These are phyloP conservation scores for Magnaporthales sp. DNA, from an alignment of 2,329 filamentous ascomycete genomes.

Conservation along the genomic window DNA sequence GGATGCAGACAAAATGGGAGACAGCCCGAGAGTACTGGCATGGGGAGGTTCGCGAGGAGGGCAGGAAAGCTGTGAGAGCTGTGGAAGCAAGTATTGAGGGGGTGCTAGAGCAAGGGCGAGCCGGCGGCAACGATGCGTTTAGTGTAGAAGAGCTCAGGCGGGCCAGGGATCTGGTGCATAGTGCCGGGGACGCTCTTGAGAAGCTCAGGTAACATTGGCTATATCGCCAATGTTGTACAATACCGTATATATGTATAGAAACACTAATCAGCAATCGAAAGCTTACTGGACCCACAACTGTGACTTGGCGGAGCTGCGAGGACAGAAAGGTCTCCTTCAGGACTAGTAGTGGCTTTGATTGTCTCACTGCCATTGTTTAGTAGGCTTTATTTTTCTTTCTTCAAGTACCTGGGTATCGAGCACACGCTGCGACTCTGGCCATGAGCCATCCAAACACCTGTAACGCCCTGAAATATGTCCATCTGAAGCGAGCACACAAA, in stretches of 20 bases:
- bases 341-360: background rate
- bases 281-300: background rate
- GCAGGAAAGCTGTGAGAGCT: conserved; percentile 50
- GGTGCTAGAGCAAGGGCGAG: conserved; percentile 29
- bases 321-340: background rate
- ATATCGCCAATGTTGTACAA: background rate
- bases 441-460: background rate
- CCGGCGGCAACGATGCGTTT: conserved; percentile 9
- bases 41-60: conserved; percentile 57
- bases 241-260: background rate
- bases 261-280: background rate
- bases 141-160: conserved; percentile 23
- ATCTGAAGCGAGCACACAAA: background rate
- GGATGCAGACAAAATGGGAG: conserved; percentile 57
- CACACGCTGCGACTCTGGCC: background rate
- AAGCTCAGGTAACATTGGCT: conserved; percentile 21
- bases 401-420: background rate
- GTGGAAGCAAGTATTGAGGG: conserved; percentile 44
- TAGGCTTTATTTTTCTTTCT: background rate
- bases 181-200: conserved; percentile 38
- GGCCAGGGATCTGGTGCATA: conserved; percentile 35
- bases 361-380: background rate
- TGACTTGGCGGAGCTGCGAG: background rate
- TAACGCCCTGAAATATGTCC: background rate
- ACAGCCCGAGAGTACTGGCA: conserved; percentile 53